These are phyloP conservation scores for Linaria vulgaris DNA, from an alignment of 257 asterid species.

Conservation along the genomic window DNA sequence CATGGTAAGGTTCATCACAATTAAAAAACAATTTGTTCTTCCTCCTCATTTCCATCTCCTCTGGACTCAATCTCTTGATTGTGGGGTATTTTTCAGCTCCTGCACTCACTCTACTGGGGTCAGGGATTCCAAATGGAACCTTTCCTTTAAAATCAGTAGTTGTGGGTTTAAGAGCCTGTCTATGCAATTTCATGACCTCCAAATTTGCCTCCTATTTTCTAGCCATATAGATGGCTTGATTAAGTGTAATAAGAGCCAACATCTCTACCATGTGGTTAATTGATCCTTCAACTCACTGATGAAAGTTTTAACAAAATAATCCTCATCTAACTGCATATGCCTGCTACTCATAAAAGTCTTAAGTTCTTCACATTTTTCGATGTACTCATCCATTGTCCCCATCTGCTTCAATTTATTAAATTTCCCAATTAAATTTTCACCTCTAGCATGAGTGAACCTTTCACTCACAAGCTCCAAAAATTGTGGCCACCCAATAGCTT, in stretches of 20 bases:
- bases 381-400: background rate
- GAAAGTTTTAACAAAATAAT: background rate
- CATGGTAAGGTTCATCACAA: background rate
- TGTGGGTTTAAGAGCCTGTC: too few relatives aligned
- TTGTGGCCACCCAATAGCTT: background rate
- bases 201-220: background rate
- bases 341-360: background rate
- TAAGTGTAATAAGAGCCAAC: background rate
- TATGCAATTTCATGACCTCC: background rate
- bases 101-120: accelerated
- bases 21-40: background rate
- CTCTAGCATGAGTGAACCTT: too few relatives aligned
- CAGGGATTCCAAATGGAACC: too few relatives aligned
- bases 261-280: background rate
- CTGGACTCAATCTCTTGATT: background rate
- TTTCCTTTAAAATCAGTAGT: background rate
- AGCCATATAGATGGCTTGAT: background rate
- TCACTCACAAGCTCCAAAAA: background rate
- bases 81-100: background rate
- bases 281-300: background rate
- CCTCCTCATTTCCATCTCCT: background rate
- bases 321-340: background rate
- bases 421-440: background rate
- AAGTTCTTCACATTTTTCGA: background rate
- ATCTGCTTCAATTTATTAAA: background rate